phyloP scores from a whole-genome alignment of 1,284 basidiomycete genomes.

The Melampsora americana region DNA sequence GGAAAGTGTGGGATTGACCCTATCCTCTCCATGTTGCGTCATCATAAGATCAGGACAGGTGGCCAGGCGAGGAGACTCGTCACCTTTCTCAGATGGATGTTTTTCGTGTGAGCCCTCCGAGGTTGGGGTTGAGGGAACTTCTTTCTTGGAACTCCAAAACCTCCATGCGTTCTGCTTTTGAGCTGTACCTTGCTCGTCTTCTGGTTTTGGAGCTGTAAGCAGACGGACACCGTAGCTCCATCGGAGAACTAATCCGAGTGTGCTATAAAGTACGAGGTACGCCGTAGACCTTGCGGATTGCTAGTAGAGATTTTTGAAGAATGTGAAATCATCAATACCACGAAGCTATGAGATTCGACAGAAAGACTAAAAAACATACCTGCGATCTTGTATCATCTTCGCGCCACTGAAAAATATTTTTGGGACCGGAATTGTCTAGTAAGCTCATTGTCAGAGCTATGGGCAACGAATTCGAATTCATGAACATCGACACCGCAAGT shows the following conservation, averaged over 20 bases:
- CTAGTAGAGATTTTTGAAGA: not conserved
- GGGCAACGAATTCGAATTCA: slow-evolving; percentile 54
- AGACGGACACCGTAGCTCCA: slow-evolving; percentile 57
- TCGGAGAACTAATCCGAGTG: slow-evolving; percentile 56
- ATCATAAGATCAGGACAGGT: slow-evolving; percentile 16
- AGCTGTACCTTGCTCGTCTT: not conserved
- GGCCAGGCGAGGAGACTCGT: not conserved
- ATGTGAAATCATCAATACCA: no score
- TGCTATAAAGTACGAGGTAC: slow-evolving; percentile 56
- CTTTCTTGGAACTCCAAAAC: not conserved
- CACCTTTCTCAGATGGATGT: not conserved
- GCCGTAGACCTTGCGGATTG: slow-evolving; percentile 49
- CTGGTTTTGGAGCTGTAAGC: slow-evolving; percentile 51
- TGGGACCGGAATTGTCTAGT: slow-evolving; percentile 52
- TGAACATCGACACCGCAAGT: slow-evolving; percentile 48
- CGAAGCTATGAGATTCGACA: no score
- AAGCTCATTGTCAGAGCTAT: slow-evolving; percentile 58
- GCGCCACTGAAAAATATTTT: slow-evolving; percentile 48
- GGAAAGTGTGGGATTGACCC: no score
- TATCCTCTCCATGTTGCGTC: not conserved
- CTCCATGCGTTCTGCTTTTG: no score
- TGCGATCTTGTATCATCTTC: slow-evolving; percentile 49
- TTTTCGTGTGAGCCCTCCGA: not conserved
- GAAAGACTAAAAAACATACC: not conserved
- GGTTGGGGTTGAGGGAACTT: not conserved